These are phyloP conservation scores for Globisporangium middletonii DNA, from an alignment of 352 stramenopile genomes.

Conservation along the genomic window DNA sequence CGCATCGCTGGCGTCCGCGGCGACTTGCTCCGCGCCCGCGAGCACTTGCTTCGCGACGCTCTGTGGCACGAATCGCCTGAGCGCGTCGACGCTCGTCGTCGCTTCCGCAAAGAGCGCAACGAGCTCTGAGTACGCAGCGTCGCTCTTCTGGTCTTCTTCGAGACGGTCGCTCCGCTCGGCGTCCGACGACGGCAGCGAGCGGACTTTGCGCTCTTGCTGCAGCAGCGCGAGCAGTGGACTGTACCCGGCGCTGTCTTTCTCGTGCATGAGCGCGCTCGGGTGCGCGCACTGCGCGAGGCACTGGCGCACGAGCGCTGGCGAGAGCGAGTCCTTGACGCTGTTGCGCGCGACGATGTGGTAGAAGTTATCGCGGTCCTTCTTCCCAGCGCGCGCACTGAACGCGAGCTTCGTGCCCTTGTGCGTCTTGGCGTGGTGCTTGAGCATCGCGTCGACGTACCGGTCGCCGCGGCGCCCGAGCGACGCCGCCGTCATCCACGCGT, in stretches of 20 bases:
- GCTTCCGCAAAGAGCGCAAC: conserved; percentile 48
- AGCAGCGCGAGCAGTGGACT: conserved; percentile 54
- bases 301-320: conserved; percentile 27
- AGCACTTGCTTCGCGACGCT: conserved; percentile 3
- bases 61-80: conserved; percentile 16
- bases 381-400: conserved; percentile 18
- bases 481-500: conserved; percentile 58
- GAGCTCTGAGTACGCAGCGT: conserved; percentile 35
- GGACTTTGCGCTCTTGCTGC: conserved; percentile 18
- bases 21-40: conserved; percentile 1
- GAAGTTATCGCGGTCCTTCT: conserved; percentile 37
- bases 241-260: conserved; percentile 36
- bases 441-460: conserved; percentile 40
- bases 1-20: not conserved
- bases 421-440: conserved; percentile 36
- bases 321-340: conserved; percentile 15
- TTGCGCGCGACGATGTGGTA: conserved; percentile 50
- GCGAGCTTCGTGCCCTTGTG: conserved; percentile 28
- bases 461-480: conserved; percentile 29
- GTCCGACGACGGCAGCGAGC: conserved; percentile 10
- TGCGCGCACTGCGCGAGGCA: conserved; percentile 27
- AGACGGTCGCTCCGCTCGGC: conserved; percentile 31
- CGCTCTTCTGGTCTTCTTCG: conserved; percentile 25
- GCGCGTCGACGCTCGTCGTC: conserved; percentile 27
- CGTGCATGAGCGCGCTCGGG: conserved; percentile 33